Evolutionary conservation across 1,284 basidiomycete genomes (phyloP).

Genomic region (Puccinia brachypodii): DNA sequence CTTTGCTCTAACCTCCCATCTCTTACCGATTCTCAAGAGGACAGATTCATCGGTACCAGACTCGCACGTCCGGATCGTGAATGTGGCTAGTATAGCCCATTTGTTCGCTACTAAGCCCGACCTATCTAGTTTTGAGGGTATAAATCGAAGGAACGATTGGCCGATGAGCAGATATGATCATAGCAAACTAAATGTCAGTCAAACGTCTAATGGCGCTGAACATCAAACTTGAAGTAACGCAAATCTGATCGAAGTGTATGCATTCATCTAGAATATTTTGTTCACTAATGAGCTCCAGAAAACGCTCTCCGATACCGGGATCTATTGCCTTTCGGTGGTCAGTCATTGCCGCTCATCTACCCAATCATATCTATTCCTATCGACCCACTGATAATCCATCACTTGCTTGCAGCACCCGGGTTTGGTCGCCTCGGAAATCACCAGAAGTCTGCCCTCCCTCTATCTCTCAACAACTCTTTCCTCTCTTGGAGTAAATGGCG

Average conservation of each 20-base stretch:
- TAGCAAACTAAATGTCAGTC: conserved; percentile 30
- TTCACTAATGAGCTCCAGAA: conserved; percentile 39
- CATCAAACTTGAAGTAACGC: background rate
- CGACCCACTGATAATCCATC: background rate
- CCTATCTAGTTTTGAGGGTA: conserved; percentile 2
- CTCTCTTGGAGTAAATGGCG: too few relatives aligned
- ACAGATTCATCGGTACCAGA: conserved; percentile 5
- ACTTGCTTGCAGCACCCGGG: conserved; percentile 34
- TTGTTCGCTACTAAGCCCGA: background rate
- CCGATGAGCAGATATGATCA: conserved; percentile 1
- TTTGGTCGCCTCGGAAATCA: conserved; percentile 1
- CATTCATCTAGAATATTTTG: conserved; percentile 25
- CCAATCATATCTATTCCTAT: background rate
- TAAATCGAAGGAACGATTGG: background rate
- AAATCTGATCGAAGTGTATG: background rate
- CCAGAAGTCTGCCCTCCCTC: background rate
- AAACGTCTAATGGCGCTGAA: background rate
- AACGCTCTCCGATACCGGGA: background rate
- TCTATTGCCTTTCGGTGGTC: conserved; percentile 30
- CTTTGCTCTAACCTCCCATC: conserved; percentile 24
- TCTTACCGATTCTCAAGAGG: conserved; percentile 17
- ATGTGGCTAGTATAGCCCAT: conserved; percentile 18
- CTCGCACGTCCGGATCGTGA: conserved; percentile 31
- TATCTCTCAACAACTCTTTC: background rate
- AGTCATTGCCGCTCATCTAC: background rate